Base-by-base conservation (phyloP, 768 basidiomycete genomes). In the Psilocybe cyanescens region DNA sequence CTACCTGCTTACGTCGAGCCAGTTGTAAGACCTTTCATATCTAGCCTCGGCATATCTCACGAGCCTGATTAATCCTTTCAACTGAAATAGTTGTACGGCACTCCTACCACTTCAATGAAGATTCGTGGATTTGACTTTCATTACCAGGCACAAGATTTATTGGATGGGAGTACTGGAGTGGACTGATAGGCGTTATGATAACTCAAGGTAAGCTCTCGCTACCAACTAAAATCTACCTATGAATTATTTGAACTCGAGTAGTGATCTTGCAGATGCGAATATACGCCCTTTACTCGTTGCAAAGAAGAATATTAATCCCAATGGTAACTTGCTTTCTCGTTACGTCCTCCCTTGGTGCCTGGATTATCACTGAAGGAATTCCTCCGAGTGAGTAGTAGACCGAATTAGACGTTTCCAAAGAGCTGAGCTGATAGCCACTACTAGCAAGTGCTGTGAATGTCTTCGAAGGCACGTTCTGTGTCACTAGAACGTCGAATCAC, bases 211-310 rank as follows among this genome's bases (percentile, higher is more conserved):
- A 5, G 24, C 19, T 24, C 24, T 29, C 19, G 6, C 11, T 17
- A 24, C 24, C 24, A 24, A 24, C 24, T 24, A 24, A 24, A 24
- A 24, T 24, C 24, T 24, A 1, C 24, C 24, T 24, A 24, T 24
- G 24, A 24, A 24, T 24, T 24, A 24, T 24, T 24, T 24, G 24
- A 24, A 24, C 24, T 24, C 24, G 24, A 24, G 24, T 24, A 54
- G 53, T 41, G 8, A 54, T 54, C n/a, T 19, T 54, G n/a, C 53
- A 54, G 24, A 6, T 54, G 16, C 53, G 53, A 35, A 39, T 54
- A 17, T 33, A 54, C 8, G 53, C 53, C 3, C 19, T 54, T 2
- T 54, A 54, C 19, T 37, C 37, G n/a, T n/a, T 29, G 4, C n/a
- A 39, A 11, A 54, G 33, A 37, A 19, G 12, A 6, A 19, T 54